These are phyloP conservation scores for Sesbania bispinosa DNA, from an alignment of 306 rosid species.

Conservation along the genomic window DNA sequence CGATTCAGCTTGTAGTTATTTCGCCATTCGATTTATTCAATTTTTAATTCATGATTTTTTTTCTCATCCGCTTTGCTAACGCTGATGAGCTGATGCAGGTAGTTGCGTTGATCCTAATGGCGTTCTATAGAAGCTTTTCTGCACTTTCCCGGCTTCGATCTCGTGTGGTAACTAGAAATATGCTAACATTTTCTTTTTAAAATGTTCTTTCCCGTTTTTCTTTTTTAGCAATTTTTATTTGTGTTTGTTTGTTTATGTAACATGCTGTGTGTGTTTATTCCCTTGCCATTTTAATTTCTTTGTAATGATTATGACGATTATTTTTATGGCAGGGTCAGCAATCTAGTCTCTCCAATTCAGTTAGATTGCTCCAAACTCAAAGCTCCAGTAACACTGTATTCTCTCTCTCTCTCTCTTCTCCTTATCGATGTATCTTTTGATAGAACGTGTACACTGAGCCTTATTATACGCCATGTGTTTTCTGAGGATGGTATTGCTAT, in stretches of 20 bases:
- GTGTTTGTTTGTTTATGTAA: background rate
- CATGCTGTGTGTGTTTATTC: background rate
- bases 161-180: slow-evolving; percentile 52
- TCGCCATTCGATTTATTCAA: background rate
- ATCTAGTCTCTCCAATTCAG: slow-evolving; percentile 61
- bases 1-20: background rate
- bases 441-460: background rate
- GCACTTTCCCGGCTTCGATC: slow-evolving; percentile 83
- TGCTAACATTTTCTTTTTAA: too few relatives aligned
- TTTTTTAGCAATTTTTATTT: background rate
- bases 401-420: slow-evolving; percentile 14
- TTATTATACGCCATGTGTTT: background rate
- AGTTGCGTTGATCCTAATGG: slow-evolving; percentile 30
- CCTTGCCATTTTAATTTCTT: background rate
- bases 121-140: slow-evolving; percentile 61
- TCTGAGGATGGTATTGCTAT: slow-evolving; percentile 3
- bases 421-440: background rate
- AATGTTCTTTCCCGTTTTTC: background rate
- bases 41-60: background rate
- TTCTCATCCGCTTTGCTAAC: background rate
- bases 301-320: background rate
- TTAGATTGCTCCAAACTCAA: slow-evolving; percentile 84
- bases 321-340: slow-evolving; percentile 66
- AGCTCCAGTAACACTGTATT: slow-evolving; percentile 62
- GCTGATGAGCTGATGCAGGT: slow-evolving; percentile 16